Evolutionary conservation across 2,329 filamentous ascomycete species (phyloP).

Genomic region (Penicillium brasilianum): DNA sequence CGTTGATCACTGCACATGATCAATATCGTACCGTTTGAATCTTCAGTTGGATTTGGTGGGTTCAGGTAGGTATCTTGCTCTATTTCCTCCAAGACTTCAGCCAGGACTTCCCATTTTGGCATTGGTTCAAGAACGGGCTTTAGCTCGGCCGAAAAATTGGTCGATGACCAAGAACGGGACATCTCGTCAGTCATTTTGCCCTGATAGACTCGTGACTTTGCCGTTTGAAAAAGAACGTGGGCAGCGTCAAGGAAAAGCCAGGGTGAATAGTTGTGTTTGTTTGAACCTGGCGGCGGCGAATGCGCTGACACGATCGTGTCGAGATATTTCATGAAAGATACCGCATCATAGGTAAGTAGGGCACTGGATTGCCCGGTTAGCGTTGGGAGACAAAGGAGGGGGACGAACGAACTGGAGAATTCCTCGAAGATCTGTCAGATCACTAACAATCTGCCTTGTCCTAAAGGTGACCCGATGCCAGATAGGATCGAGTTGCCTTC

Average conservation of each 20-base stretch:
- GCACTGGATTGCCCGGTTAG: conserved; percentile 49
- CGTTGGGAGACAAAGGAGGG: background rate
- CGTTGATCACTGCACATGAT: conserved; percentile 93
- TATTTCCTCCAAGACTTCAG: conserved; percentile 92
- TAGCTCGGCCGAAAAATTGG: conserved; percentile 64
- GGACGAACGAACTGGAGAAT: conserved; percentile 70
- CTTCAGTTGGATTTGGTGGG: conserved; percentile 68
- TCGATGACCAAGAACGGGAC: conserved; percentile 51
- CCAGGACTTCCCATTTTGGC: conserved; percentile 88
- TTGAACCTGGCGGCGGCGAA: conserved; percentile 84
- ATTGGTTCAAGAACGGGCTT: conserved; percentile 87
- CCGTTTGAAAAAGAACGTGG: conserved; percentile 89
- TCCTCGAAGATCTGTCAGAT: conserved; percentile 79
- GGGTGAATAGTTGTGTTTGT: conserved; percentile 84
- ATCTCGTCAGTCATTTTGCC: conserved; percentile 68
- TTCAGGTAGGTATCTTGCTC: conserved; percentile 89
- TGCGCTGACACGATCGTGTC: conserved; percentile 93
- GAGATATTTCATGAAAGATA: conserved; percentile 89
- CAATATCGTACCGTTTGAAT: conserved; percentile 87
- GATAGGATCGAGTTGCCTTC: conserved; percentile 89
- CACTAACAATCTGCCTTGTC: conserved; percentile 91
- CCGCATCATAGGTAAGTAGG: conserved; percentile 83
- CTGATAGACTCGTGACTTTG: conserved; percentile 84
- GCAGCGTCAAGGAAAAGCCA: conserved; percentile 97
- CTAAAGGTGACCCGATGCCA: conserved; percentile 97